phyloP scores from a whole-genome alignment of 2,329 filamentous ascomycete species.

The Cladophialophora chaetospira region DNA sequence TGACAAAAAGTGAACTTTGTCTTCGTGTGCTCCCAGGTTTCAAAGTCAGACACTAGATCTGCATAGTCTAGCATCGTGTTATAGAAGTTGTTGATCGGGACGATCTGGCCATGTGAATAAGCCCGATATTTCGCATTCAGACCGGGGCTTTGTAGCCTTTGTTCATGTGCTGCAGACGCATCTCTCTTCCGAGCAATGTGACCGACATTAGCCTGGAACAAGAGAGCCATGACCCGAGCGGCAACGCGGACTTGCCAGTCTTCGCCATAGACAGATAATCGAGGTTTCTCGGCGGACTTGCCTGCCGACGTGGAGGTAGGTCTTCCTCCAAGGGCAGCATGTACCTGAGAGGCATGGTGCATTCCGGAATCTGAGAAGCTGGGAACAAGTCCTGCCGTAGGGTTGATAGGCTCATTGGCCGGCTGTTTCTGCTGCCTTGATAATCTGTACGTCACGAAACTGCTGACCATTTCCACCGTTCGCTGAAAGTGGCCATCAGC shows the following conservation, averaged over 20 bases:
- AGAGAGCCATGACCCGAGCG: constrained; percentile 73
- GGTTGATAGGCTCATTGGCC: constrained; percentile 57
- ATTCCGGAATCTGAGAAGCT: constrained; percentile 68
- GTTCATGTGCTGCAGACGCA: constrained; percentile 32
- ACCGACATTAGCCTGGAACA: constrained; percentile 79
- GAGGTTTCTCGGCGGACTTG: constrained; percentile 51
- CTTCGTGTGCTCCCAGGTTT: constrained; percentile 76
- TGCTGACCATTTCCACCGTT: constrained; percentile 73
- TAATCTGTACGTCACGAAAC: constrained; percentile 80
- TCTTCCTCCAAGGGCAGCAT: constrained; percentile 68
- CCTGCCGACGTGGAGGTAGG: constrained; percentile 55
- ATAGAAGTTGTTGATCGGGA: constrained; percentile 85
- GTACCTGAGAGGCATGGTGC: constrained; percentile 64
- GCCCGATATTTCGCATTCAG: constrained; percentile 47
- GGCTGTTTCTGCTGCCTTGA: constrained; percentile 65
- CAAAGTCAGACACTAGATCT: constrained; percentile 84
- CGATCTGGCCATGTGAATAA: constrained; percentile 62
- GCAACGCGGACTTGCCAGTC: constrained; percentile 90
- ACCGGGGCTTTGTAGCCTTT: constrained; percentile 42
- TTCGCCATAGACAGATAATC: constrained; percentile 66
- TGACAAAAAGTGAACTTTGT: constrained; percentile 85
- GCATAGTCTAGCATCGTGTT: constrained; percentile 81
- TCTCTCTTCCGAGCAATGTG: constrained; percentile 45
- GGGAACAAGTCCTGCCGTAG: constrained; percentile 70
- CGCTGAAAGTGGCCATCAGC: constrained; percentile 68